Evolutionary conservation across 2,329 filamentous ascomycete genomes (phyloP).

Genomic region (Harringtonia lauricola): DNA sequence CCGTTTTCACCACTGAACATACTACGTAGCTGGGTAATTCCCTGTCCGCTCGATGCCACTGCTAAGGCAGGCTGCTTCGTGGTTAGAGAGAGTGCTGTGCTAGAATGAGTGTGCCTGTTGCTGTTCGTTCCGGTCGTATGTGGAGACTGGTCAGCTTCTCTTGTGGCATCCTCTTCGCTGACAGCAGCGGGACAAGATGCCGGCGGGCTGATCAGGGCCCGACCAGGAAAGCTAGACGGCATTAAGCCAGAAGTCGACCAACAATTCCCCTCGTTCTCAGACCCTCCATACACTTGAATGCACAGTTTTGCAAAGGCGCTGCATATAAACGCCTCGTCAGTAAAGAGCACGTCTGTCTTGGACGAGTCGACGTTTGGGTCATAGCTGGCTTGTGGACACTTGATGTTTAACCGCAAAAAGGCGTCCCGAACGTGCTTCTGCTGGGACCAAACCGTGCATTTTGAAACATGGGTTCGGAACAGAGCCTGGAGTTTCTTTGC

Average conservation of each 20-base stretch:
- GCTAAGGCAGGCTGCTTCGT: too few species aligned
- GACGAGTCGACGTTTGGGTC: conserved; percentile 61
- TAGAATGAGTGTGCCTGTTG: too few species aligned
- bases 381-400: conserved; percentile 51
- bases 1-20: not conserved
- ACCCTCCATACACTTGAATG: conserved; percentile 27
- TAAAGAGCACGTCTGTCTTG: conserved; percentile 63
- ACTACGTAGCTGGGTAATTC: not conserved
- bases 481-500: conserved; percentile 46
- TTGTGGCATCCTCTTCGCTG: too few species aligned
- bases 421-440: conserved; percentile 28
- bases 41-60: not conserved
- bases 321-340: conserved; percentile 35
- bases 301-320: conserved; percentile 35
- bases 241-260: too few species aligned
- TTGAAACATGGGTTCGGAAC: conserved; percentile 39
- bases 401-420: conserved; percentile 54
- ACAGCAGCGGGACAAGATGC: too few species aligned
- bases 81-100: too few species aligned
- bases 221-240: too few species aligned
- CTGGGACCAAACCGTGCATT: conserved; percentile 7
- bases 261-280: too few species aligned
- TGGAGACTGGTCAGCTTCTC: too few species aligned
- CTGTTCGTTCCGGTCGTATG: not conserved
- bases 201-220: too few species aligned